Conservation (phyloP, 371 early-diverging fungal genomes). For the Mortierella sp. region DNA sequence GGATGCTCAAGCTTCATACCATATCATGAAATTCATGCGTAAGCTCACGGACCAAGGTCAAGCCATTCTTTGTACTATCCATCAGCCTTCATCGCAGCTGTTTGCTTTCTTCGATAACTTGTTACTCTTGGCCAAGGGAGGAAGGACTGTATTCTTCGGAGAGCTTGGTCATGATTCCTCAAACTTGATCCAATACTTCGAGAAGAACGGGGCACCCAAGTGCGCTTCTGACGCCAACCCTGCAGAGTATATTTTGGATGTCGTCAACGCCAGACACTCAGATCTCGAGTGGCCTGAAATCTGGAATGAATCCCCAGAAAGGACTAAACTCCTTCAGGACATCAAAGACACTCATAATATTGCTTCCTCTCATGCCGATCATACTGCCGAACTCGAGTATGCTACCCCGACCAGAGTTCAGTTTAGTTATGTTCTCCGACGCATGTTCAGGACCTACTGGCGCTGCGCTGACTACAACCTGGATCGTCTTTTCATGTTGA, state of each 20-base stretch:
- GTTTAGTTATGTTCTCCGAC: conserved; percentile 67
- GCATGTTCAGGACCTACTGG: conserved; percentile 77
- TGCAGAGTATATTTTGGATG: conserved; percentile 80
- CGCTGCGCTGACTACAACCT: conserved; percentile 75
- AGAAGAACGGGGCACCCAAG: conserved; percentile 70
- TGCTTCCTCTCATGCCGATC: not conserved
- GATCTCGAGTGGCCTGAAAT: conserved; percentile 74
- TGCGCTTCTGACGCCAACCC: conserved; percentile 74
- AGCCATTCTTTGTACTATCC: conserved; percentile 84
- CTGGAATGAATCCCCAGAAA: conserved; percentile 66
- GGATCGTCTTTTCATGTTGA: conserved; percentile 67
- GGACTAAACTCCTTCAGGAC: conserved; percentile 4
- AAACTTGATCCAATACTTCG: conserved; percentile 72
- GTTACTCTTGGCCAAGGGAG: conserved; percentile 84
- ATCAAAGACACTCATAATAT: not conserved
- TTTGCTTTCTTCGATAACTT: conserved; percentile 88
- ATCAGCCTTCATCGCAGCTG: conserved; percentile 87
- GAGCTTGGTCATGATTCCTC: conserved; percentile 69
- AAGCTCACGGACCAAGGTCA: conserved; percentile 78
- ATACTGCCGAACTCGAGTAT: conserved; percentile 29
- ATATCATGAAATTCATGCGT: conserved; percentile 80
- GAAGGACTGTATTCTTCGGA: conserved; percentile 84
- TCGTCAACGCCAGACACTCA: conserved; percentile 73
- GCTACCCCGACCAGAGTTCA: conserved; percentile 45
- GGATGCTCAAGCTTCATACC: conserved; percentile 75